Conservation (phyloP, 202 grass and related monocot species). For the Miscanthus sacchariflorus region DNA sequence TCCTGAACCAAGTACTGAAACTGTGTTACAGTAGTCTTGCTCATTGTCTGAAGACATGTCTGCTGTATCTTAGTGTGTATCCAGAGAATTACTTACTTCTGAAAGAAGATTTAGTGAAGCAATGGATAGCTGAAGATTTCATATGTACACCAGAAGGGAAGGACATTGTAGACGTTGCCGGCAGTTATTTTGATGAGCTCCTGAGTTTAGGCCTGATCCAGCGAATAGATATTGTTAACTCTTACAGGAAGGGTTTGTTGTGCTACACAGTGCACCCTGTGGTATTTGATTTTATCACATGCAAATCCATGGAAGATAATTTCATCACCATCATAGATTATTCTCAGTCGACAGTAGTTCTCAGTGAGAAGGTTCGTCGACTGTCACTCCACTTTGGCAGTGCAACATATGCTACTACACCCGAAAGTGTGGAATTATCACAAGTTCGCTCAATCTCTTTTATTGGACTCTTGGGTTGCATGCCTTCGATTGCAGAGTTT, state of each 20-base stretch:
- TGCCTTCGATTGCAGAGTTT: not conserved
- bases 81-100: constrained; percentile 26
- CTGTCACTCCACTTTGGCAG: not conserved
- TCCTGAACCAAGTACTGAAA: constrained; percentile 23
- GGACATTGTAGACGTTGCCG: constrained; percentile 14
- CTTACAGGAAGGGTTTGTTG: not conserved
- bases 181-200: constrained; percentile 52
- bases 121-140: constrained; percentile 53
- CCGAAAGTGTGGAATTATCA: not conserved
- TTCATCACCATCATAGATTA: constrained; percentile 6
- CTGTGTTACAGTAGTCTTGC: constrained; percentile 36
- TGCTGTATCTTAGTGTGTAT: constrained; percentile 42
- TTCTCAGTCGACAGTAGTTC: not conserved
- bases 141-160: not conserved
- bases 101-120: constrained; percentile 37
- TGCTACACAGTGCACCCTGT: constrained; percentile 39
- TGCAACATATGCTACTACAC: not conserved
- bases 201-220: constrained; percentile 43
- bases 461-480: not conserved
- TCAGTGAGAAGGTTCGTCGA: not conserved
- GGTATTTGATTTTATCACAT: not conserved
- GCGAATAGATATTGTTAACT: not conserved
- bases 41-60: constrained; percentile 35
- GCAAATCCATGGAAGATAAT: constrained; percentile 10
- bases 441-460: not conserved